Percentiles rank a stretch among this genome's conserved stretches.
Conservation (phyloP, 805 yeast species). For the Starmerella riodocensis region DNA sequence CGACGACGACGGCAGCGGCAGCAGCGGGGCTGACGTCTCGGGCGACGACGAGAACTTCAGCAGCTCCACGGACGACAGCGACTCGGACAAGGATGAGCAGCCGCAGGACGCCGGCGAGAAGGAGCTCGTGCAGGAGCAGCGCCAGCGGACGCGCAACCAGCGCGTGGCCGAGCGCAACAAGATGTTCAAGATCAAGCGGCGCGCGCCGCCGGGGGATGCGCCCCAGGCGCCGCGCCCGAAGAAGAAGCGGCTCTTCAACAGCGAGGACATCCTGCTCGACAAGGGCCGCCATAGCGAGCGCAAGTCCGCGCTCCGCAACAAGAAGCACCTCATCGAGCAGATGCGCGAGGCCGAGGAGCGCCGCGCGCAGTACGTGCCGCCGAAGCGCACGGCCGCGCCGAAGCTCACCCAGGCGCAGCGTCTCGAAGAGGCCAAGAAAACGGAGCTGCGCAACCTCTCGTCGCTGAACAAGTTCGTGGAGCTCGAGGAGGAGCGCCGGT, state of each 20-base stretch:
- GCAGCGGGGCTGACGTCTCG: slow-evolving; percentile 18
- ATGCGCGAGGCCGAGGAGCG: slow-evolving; percentile 56
- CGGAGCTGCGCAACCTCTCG: slow-evolving; percentile 61
- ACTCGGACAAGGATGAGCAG: slow-evolving; percentile 34
- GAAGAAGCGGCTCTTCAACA: slow-evolving; percentile 14
- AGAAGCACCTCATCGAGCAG: slow-evolving; percentile 60
- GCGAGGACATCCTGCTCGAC: slow-evolving; percentile 28
- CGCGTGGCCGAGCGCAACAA: slow-evolving; percentile 25
- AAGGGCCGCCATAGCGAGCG: slow-evolving; percentile 63
- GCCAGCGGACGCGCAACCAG: slow-evolving; percentile 23
- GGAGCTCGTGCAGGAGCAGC: slow-evolving; percentile 37
- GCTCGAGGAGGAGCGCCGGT: slow-evolving; percentile 70
- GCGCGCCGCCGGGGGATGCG: slow-evolving; percentile 24
- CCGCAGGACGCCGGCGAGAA: slow-evolving; percentile 59
- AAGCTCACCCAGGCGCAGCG: slow-evolving; percentile 56
- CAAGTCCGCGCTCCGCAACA: slow-evolving; percentile 61
- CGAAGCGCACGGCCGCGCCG: slow-evolving; percentile 21
- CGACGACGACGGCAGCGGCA: slow-evolving; percentile 9
- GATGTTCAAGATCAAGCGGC: slow-evolving; percentile 27
- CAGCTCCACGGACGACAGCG: slow-evolving; percentile 30
- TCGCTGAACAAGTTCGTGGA: slow-evolving; percentile 70
- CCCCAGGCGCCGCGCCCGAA: slow-evolving; percentile 9
- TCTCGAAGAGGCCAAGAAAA: slow-evolving; percentile 70
- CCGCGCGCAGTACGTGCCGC: slow-evolving; percentile 31
- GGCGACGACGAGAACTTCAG: slow-evolving; percentile 29